Evolutionary conservation across 148 eudicot species (phyloP), one percentile per base, ranked within the genome.

Genomic region (Linanthus parryae): DNA sequence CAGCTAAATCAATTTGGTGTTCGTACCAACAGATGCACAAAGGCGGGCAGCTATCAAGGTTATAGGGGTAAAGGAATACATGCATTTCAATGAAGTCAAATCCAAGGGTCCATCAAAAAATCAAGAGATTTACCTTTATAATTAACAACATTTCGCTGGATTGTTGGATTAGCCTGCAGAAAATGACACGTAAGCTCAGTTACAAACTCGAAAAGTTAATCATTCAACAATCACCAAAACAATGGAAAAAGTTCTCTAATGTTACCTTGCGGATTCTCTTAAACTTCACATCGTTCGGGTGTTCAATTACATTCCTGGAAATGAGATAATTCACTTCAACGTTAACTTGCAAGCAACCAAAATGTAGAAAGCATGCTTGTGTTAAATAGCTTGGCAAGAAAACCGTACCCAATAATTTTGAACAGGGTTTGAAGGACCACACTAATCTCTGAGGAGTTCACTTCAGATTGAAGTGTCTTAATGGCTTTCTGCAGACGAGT

Each of bases 231-330:
- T 48, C 5, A 18, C 29, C 29, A 15, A 44, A 12, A 26, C 12
- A 14, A 12, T 49, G 31, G 17, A 21, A 28, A 12, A n/a, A 24
- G 12, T n/a, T 14, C 19, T 24, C 17, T 45, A 4, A 30, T 48
- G 17, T 14, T 63, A 83, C 97, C 92, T 91, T 86, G 27, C 97
- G 88, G 53, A 91, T 80, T 59, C 66, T 86, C 65, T 68, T 78
- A 62, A 73, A 91, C 63, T 79, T 86, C 57, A 56, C 33, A 42
- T 91, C 95, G 68, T 58, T 62, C 30, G 97, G 95, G 54, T 86
- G 61, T 69, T 81, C 89, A 49, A 80, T 76, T 37, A 76, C 68
- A 56, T 91, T 91, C 80, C 95, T 91, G 79, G 72, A 66, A 44
- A n/a, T n/a, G n/a, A n/a, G n/a, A n/a, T n/a, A n/a, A n/a, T n/a